Base-by-base conservation (phyloP, 2,329 filamentous ascomycete genomes). In the Aspergillus novoparasiticus region DNA sequence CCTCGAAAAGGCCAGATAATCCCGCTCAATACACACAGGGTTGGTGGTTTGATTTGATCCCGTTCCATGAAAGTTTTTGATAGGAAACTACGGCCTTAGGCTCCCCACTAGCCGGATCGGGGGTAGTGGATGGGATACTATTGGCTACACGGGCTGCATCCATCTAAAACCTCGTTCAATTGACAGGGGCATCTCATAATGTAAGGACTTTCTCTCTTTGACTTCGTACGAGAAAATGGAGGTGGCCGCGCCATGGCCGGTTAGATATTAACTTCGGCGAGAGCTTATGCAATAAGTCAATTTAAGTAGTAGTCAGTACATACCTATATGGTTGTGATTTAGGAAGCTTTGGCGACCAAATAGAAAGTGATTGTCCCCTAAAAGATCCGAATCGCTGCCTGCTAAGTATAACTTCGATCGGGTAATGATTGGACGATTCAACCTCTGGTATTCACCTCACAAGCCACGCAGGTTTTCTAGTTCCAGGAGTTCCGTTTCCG, bases 321-420 rank as follows among this genome's bases (percentile, higher is more conserved):
- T 14, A 36, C 34, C 14, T 16, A 30, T 16, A 51, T 51, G 16
- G 26, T 36, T 9, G 26, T 19, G 10, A 28, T 50, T 32, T 34
- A 51, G 28, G 28, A 32, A 32, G 26, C 26, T 32, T 51, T 51
- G 30, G 28, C 48, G 48, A 32, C 28, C 30, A 51, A 48, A 30
- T 19, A 30, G 12, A 8, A 28, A 30, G 26, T 3, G 9, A 32
- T n/a, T 14, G n/a, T n/a, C 19, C 48, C 57, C 57, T 59, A 41
- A 59, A 51, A 48, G 23, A 59, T 59, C 57, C 57, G 57, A 59
- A 32, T 58, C 14, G 19, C 34, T 21, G 26, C 45, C 16, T 50
- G 12, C 19, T 9, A 6, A 19, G 8, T 41, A 46, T 46, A 23
- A 11, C 43, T 23, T 12, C 6, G 5, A 21, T 2, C 4, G 10